These are phyloP conservation scores for Trichosanthes truncata DNA, from an alignment of 306 rosid genomes.

Conservation along the genomic window DNA sequence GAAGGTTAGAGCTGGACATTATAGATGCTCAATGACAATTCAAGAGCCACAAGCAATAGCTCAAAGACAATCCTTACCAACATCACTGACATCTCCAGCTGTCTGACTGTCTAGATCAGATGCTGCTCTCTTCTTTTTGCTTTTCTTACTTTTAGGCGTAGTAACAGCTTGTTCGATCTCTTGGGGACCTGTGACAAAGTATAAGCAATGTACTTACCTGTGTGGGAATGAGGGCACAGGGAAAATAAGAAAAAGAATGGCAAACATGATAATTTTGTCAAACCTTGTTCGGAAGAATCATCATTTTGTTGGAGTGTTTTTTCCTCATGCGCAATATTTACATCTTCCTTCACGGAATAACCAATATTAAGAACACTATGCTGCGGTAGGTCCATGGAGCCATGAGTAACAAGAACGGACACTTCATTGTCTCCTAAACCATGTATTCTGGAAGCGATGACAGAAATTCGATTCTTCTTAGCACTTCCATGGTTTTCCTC, in stretches of 20 bases:
- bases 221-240: not conserved
- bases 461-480: slow-evolving; percentile 22
- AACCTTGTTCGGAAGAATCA: not conserved
- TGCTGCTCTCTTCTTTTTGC: slow-evolving; percentile 26
- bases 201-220: not conserved
- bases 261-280: not conserved
- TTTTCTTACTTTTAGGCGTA: slow-evolving; percentile 18
- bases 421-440: slow-evolving; percentile 20
- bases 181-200: not conserved
- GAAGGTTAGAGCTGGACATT: not conserved
- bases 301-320: not conserved
- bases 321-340: not conserved
- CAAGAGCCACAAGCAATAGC: not conserved
- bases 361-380: slow-evolving; percentile 23
- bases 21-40: not conserved
- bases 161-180: not conserved
- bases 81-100: slow-evolving; percentile 4
- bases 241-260: not conserved
- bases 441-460: slow-evolving; percentile 36
- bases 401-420: slow-evolving; percentile 29
- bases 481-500: slow-evolving; percentile 21
- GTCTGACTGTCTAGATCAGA: slow-evolving; percentile 13
- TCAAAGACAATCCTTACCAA: slow-evolving; percentile 11
- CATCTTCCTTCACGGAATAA: slow-evolving; percentile 9
- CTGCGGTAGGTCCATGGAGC: slow-evolving; percentile 41